phyloP scores from a whole-genome alignment of 768 basidiomycete species.

The Hypholoma sublateritium region DNA sequence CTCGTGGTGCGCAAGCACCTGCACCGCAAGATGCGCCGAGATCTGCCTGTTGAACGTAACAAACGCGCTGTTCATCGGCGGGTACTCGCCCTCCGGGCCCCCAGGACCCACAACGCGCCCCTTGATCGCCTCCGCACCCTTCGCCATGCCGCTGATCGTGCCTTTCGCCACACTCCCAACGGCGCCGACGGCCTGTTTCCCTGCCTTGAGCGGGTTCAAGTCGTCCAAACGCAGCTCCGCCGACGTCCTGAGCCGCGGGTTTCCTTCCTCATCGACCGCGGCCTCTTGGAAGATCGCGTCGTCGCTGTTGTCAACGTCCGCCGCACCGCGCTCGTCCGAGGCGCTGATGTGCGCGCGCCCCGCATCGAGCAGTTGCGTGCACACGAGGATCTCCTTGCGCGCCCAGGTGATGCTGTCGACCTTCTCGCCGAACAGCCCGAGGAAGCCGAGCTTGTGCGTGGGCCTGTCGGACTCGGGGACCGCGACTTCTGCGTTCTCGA shows the following conservation, averaged over 20 bases:
- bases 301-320: conserved; percentile 11
- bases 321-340: conserved; percentile 24
- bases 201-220: conserved; percentile 17
- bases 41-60: conserved; percentile 92
- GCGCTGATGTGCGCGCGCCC: conserved; percentile 38
- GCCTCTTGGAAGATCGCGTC: conserved; percentile 11
- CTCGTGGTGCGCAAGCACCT: conserved; percentile 74
- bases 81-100: conserved; percentile 40
- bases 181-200: conserved; percentile 20
- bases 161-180: conserved; percentile 21
- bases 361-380: conserved; percentile 51
- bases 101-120: conserved; percentile 17
- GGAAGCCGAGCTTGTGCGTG: conserved; percentile 66
- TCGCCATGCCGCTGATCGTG: conserved; percentile 24
- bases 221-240: conserved; percentile 2
- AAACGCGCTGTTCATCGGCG: conserved; percentile 73
- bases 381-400: conserved; percentile 64
- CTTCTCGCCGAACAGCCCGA: conserved; percentile 73
- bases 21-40: conserved; percentile 84
- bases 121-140: conserved; percentile 24
- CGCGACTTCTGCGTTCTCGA: conserved; percentile 12
- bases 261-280: conserved; percentile 16
- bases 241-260: conserved; percentile 9
- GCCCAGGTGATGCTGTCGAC: conserved; percentile 95
- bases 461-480: conserved; percentile 79